These are phyloP conservation scores for Epichloe gansuensis DNA, from an alignment of 2,329 filamentous ascomycete genomes.

Conservation along the genomic window DNA sequence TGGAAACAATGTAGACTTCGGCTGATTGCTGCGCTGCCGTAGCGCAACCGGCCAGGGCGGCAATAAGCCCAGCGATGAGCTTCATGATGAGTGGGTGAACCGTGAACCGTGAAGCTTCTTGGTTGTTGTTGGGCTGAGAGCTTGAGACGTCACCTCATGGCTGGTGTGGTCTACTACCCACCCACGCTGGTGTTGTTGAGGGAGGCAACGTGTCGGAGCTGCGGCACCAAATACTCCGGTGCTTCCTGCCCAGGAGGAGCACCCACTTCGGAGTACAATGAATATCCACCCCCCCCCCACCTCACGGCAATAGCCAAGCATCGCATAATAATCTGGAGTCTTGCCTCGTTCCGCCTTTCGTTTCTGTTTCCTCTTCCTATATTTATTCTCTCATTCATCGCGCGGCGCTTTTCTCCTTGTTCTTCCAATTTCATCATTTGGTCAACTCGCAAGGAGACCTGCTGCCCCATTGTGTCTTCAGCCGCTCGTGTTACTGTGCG, in stretches of 20 bases:
- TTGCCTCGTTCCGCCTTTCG: background rate
- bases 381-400: background rate
- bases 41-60: conserved; percentile 25
- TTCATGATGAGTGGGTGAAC: conserved; percentile 26
- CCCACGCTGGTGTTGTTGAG: background rate
- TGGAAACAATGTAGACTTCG: conserved; percentile 40
- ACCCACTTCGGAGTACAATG: too few relatives aligned
- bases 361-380: background rate
- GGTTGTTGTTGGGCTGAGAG: conserved; percentile 13
- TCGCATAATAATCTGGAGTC: too few relatives aligned
- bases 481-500: background rate
- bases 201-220: conserved; percentile 3
- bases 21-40: conserved; percentile 29
- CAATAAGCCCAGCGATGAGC: conserved; percentile 27
- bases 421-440: background rate
- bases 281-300: background rate
- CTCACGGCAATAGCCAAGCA: too few relatives aligned
- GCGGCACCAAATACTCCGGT: conserved; percentile 8
- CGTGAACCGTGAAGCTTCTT: conserved; percentile 18
- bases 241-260: background rate
- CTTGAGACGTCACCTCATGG: conserved; percentile 18
- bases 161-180: background rate
- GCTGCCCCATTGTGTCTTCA: background rate
- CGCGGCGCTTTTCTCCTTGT: background rate
- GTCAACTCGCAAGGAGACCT: background rate